phyloP scores from a whole-genome alignment of 495 filamentous ascomycete genomes.

The Podospora australis region DNA sequence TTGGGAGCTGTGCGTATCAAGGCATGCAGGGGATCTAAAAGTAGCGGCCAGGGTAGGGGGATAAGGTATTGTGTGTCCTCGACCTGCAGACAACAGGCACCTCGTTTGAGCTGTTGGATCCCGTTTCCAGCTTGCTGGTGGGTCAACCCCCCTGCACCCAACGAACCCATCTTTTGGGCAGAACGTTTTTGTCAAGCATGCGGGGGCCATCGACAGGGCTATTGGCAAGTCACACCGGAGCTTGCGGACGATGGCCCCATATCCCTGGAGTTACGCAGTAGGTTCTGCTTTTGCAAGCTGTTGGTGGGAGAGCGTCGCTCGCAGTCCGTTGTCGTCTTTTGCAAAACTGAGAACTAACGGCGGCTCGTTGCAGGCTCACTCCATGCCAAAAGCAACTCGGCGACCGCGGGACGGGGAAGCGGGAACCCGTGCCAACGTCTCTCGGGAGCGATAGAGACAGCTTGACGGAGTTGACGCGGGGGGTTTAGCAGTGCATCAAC shows the following conservation, averaged over 20 bases:
- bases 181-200: conserved; percentile 7
- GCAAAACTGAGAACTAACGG: too few species aligned
- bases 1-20: conserved; percentile 21
- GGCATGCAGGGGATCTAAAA: conserved; percentile 23
- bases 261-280: too few species aligned
- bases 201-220: conserved; percentile 17
- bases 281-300: conserved; percentile 8
- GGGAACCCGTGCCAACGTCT: conserved; percentile 5
- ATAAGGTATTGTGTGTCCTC: conserved; percentile 7
- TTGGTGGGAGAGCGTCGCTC: conserved; percentile 15
- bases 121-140: conserved; percentile 17
- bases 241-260: too few species aligned
- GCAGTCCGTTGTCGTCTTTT: not conserved
- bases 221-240: conserved; percentile 20
- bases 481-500: too few species aligned
- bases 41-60: conserved; percentile 19
- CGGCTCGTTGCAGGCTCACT: not conserved
- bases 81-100: conserved; percentile 15
- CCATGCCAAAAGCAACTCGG: not conserved
- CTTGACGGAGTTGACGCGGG: too few species aligned
- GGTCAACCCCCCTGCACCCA: not conserved
- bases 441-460: not conserved
- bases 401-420: conserved; percentile 8
- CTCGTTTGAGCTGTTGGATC: conserved; percentile 16
- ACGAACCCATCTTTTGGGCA: conserved; percentile 4